These are phyloP conservation scores for Cytospora piceicola DNA, from an alignment of 2,329 filamentous ascomycete species.

Conservation along the genomic window DNA sequence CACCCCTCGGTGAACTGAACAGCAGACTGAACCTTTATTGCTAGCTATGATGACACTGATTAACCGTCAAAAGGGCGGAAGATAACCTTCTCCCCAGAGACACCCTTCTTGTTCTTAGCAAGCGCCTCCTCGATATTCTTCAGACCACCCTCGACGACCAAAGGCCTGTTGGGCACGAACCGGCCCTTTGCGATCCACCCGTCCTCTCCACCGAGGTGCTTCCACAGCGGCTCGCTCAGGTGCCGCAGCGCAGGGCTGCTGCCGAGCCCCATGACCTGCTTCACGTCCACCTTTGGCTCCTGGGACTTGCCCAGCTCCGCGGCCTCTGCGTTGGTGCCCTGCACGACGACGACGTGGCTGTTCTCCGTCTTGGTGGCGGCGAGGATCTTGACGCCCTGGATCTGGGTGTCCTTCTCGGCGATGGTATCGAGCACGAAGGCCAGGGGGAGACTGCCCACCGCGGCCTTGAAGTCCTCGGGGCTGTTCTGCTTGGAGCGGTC, in stretches of 20 bases:
- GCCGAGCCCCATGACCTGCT: conserved; percentile 33
- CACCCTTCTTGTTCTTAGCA: conserved; percentile 36
- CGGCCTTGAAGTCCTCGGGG: conserved; percentile 35
- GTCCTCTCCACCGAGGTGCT: conserved; percentile 37
- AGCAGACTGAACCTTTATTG: background rate
- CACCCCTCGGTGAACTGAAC: background rate
- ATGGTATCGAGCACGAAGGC: conserved; percentile 41
- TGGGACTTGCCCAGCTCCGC: conserved; percentile 29
- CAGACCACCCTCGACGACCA: conserved; percentile 38
- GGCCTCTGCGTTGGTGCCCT: conserved; percentile 27
- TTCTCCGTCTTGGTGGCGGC: conserved; percentile 31
- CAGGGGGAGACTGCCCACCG: conserved; percentile 36
- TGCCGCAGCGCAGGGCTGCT: conserved; percentile 36
- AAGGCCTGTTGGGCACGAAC: conserved; percentile 37
- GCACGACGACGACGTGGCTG: conserved; percentile 33
- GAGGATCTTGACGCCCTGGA: conserved; percentile 38
- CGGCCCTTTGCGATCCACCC: conserved; percentile 39
- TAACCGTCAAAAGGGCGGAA: conserved; percentile 30
- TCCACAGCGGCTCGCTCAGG: conserved; percentile 38
- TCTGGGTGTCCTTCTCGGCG: conserved; percentile 37
- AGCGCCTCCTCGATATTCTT: conserved; percentile 35
- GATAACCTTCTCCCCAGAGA: conserved; percentile 37
- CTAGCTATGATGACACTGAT: background rate
- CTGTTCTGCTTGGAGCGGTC: conserved; percentile 34
- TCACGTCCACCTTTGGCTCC: conserved; percentile 21